Base-by-base conservation (phyloP, 2,329 filamentous ascomycete genomes). In the Rosellinia necatrix region DNA sequence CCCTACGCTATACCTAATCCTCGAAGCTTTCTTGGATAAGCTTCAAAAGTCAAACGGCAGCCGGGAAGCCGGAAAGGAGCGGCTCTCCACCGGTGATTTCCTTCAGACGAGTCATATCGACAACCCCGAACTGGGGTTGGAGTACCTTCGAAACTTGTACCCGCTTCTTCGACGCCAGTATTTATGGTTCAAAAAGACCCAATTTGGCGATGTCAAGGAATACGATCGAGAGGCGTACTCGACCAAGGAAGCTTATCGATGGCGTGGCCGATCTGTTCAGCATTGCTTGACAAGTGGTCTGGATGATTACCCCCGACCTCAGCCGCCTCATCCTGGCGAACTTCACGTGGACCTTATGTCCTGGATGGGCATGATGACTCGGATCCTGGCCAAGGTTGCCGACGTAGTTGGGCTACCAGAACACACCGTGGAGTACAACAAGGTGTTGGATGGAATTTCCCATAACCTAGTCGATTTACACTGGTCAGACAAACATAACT, bases 291-390 rank as follows among this genome's bases (percentile, higher is more conserved):
- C 94, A 4, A 96, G 92, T 49, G 94, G 94, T 2, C 83, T 99
- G 2, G 94, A 99, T 68, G 94, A 99, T 75, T 99, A 97, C 70
- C 94, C 94, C 46, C 90, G 94, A 44, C 83, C 94, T 7, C 91
- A 96, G 73, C 92, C 94, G 12, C 94, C 94, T 22, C 92, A 97
- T 72, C 93, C 94, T 0, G 93, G 91, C 67, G 94, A 99, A 83
- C 82, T 99, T 46, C 93, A 99, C 72, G 87, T 96, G 25, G 94
- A 99, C 74, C 81, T 97, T 50, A 89, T 99, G 72, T 90, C 90
- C 49, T 99, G 94, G 94, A 89, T 99, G 75, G 94, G 93, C n/a
- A 85, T 97, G 77, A 96, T 97, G 91, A 88, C 90, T 35, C 86
- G 88, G 62, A 88, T 89, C n/a, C 83, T 99, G 51, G 82, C 86